Evolutionary conservation across 768 basidiomycete species (phyloP), one percentile per base, ranked within the genome.

Genomic region (Pisolithus microcarpus): DNA sequence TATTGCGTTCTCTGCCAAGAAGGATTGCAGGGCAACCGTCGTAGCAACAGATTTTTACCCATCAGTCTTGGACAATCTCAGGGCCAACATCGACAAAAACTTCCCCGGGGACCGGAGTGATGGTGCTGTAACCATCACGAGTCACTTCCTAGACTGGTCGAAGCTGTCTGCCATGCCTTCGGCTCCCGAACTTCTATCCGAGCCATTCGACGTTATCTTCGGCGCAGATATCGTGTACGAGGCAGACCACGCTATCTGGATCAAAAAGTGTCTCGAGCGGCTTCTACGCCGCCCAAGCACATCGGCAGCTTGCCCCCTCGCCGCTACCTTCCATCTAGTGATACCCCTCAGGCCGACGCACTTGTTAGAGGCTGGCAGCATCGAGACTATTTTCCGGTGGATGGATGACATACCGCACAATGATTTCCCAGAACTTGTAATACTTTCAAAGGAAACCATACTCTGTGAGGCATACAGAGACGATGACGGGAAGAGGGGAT

Each of bases 331-430:
- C 64, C 87, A 90, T 57, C 76, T 91, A 13, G 73, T 90, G 45
- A 78, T 91, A n/a, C 87, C 89, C 1, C 71, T 87, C 4, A 84
- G 91, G 0, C 63, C 72, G 0, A 87, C 85, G 0, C 84, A 86
- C 55, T 58, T 68, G 0, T 62, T 61, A 11, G 90, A 92, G 67
- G 81, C 78, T 0, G 67, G 59, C 34, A 75, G 77, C 0, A 64
- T 90, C 42, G 84, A 87, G 54, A 59, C 61, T 9, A 72, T 80
- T 3, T 88, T 91, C 55, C 56, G 57, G 13, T 51, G 44, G 7
- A 48, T 50, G 30, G 43, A 48, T 24, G 47, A 36, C 16, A 11
- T 16, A 11, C 28, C n/a, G 34, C 28, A 48, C 19, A 51, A 51
- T 47, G 48, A 48, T 28, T 44, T 48, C 4, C 48, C 54, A 48